Evolutionary conservation across 2,329 filamentous ascomycete genomes (phyloP), one percentile per base, ranked within the genome.

Genomic region (Albifimbria verrucaria): DNA sequence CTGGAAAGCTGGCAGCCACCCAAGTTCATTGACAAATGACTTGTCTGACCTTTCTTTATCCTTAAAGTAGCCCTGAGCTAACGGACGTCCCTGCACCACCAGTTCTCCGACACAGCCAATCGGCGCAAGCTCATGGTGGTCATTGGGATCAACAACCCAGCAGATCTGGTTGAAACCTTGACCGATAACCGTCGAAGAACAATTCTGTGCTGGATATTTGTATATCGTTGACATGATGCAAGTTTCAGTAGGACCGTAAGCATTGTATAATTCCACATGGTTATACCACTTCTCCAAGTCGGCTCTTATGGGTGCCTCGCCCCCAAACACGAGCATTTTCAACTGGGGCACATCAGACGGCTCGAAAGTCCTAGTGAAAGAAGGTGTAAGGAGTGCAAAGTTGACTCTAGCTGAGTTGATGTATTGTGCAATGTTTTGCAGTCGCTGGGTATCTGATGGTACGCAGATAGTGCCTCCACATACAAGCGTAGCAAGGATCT

Each of bases 41-140:
- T 15, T 57, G 48, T 47, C 61, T 48, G 64, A 32, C 46, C 36
- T 48, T 22, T 48, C 25, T 4, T 32, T 4, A 32, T 48, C 57
- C 3, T 52, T 45, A 1, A 66, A 47, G 32, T 63, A 71, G 2
- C 64, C 65, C 2, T 52, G 50, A 0, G 57, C 57, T 2, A 69
- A 46, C 2, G 61, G 52, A 2, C 59, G 59, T 0, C 60, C 60
- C 9, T 59, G 52, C 10, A 62, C 55, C 3, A 62, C 50, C 0
- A 62, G 12, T n/a, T 62, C 60, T 1, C 60, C 60, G 2, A 51
- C 54, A 20, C 54, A 61, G 0, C 60, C 60, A 0, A 57, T 49
- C 0, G 60, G 60, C 1, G 39, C 50, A 7, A 62, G 52, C 2
- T 20, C 43, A 15, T 58, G 46, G 43, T 59, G 57, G 9, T 62